Evolutionary conservation across 176 grass and related monocot species (phyloP).

Genomic region (Aegilops longissima): DNA sequence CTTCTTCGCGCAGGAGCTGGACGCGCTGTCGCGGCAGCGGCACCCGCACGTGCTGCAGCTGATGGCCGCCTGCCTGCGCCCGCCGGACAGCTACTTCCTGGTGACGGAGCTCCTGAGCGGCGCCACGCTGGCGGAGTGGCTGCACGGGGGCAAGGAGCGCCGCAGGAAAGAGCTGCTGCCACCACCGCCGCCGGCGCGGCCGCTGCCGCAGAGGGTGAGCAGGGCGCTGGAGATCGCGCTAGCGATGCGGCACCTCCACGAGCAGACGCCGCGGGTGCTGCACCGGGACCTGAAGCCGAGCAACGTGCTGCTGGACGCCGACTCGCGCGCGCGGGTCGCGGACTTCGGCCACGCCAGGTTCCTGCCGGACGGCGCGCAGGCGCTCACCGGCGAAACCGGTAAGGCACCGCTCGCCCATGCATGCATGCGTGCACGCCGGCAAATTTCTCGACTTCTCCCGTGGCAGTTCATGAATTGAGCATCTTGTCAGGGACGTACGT

Average conservation of each 20-base stretch:
- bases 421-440: too few relatives aligned
- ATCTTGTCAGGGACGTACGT: constrained; percentile 51
- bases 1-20: constrained; percentile 61
- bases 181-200: background rate
- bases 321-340: constrained; percentile 33
- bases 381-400: constrained; percentile 66
- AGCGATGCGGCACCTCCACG: constrained; percentile 63
- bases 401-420: background rate
- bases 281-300: constrained; percentile 75
- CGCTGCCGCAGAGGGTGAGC: constrained; percentile 41
- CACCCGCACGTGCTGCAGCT: constrained; percentile 59
- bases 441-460: background rate
- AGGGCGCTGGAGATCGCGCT: constrained; percentile 59
- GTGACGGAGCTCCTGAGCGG: constrained; percentile 62
- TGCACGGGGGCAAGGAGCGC: constrained; percentile 47
- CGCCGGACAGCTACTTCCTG: constrained; percentile 44
- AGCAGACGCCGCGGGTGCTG: constrained; percentile 50
- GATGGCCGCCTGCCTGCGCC: constrained; percentile 48
- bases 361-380: constrained; percentile 41
- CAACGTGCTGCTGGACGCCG: constrained; percentile 49
- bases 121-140: constrained; percentile 51
- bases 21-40: constrained; percentile 54
- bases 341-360: constrained; percentile 64
- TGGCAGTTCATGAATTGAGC: background rate
- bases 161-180: background rate